These are phyloP conservation scores for Primulina huaijiensis DNA, from an alignment of 257 asterid genomes.

Conservation along the genomic window DNA sequence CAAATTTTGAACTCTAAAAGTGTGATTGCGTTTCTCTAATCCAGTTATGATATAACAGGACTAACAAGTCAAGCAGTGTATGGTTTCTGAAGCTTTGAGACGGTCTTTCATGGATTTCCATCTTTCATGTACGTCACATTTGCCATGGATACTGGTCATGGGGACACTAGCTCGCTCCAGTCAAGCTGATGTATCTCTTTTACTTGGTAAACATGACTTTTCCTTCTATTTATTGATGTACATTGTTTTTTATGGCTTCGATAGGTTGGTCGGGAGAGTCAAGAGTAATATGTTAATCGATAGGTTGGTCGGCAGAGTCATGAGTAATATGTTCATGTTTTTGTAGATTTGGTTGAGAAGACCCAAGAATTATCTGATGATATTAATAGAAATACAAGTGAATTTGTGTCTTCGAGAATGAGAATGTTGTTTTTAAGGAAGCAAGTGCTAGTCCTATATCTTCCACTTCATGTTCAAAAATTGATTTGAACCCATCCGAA, in stretches of 20 bases:
- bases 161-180: slow-evolving; percentile 49
- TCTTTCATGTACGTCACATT: slow-evolving; percentile 30
- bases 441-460: slow-evolving; percentile 23
- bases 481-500: slow-evolving; percentile 32
- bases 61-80: slow-evolving; percentile 11
- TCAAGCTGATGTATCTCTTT: slow-evolving; percentile 39
- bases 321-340: slow-evolving; percentile 19
- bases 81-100: slow-evolving; percentile 33
- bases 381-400: slow-evolving; percentile 48
- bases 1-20: neutral
- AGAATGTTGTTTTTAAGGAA: slow-evolving; percentile 31
- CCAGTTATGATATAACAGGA: neutral
- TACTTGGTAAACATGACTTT: slow-evolving; percentile 41
- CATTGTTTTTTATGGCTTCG: slow-evolving; percentile 10
- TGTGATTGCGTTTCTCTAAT: neutral
- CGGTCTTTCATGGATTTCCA: slow-evolving; percentile 39
- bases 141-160: slow-evolving; percentile 59
- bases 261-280: slow-evolving; percentile 2
- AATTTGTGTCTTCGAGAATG: slow-evolving; percentile 50
- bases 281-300: slow-evolving; percentile 10
- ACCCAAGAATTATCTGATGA: slow-evolving; percentile 42
- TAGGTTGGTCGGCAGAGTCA: slow-evolving; percentile 2
- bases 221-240: slow-evolving; percentile 1
- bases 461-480: slow-evolving; percentile 23
- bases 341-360: slow-evolving; percentile 47